These are phyloP conservation scores for Phaseolus lunatus DNA, from an alignment of 306 rosid genomes.

Conservation along the genomic window DNA sequence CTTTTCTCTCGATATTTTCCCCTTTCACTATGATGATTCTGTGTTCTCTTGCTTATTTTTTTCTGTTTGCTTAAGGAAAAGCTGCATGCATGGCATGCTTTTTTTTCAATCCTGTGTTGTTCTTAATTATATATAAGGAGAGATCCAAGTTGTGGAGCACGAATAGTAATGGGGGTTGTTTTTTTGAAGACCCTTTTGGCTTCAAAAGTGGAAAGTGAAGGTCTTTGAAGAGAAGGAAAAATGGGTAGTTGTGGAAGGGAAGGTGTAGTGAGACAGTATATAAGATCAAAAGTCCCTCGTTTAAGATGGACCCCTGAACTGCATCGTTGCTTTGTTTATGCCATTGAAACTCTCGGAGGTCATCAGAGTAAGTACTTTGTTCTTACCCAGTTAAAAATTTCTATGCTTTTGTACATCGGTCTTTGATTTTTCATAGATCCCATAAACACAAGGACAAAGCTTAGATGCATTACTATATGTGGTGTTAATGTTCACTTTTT, in stretches of 20 bases:
- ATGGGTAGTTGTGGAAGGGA: constrained; percentile 71
- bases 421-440: background rate
- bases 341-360: constrained; percentile 74
- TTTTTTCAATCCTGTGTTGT: background rate
- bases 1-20: constrained; percentile 40
- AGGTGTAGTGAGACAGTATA: constrained; percentile 71
- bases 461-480: no score
- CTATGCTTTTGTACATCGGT: background rate
- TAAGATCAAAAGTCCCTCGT: constrained; percentile 86
- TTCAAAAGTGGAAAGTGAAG: constrained; percentile 13
- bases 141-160: background rate
- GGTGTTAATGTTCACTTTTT: no score
- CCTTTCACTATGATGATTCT: constrained; percentile 47
- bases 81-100: background rate
- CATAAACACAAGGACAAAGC: background rate
- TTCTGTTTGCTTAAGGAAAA: constrained; percentile 6
- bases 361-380: constrained; percentile 58
- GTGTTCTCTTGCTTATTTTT: constrained; percentile 9
- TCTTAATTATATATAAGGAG: constrained; percentile 8
- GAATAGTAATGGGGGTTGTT: background rate
- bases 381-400: background rate
- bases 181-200: constrained; percentile 38
- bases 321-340: constrained; percentile 74
- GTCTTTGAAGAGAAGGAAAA: background rate
- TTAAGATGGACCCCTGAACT: constrained; percentile 85